These are phyloP conservation scores for Capsicum pubescens DNA, from an alignment of 257 asterid species.

Conservation along the genomic window DNA sequence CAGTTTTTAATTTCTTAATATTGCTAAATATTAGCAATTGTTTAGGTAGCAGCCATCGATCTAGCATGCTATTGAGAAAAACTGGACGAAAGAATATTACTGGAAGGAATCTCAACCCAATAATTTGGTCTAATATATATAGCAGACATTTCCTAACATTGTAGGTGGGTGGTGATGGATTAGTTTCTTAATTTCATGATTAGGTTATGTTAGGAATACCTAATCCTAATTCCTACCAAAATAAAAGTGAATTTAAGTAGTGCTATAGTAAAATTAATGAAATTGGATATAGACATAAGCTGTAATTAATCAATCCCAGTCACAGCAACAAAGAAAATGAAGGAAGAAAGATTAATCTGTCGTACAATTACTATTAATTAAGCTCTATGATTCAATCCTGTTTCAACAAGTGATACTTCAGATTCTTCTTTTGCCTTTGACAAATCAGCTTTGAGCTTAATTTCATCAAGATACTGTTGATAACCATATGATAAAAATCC, in stretches of 20 bases:
- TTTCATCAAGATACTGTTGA: slow-evolving; percentile 70
- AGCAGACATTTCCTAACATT: neutral
- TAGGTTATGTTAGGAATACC: neutral
- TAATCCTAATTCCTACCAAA: too few relatives aligned
- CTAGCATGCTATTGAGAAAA: too few relatives aligned
- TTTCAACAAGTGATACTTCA: slow-evolving; percentile 25
- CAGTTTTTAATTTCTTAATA: too few relatives aligned
- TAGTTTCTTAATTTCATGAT: neutral
- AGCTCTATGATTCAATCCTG: neutral
- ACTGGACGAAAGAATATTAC: too few relatives aligned
- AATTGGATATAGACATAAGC: neutral
- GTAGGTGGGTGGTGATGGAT: neutral
- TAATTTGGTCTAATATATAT: too few relatives aligned
- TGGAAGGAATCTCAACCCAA: too few relatives aligned
- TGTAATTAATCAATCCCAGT: neutral
- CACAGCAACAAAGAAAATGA: too few relatives aligned
- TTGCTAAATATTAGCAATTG: too few relatives aligned
- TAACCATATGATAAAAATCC: slow-evolving; percentile 71
- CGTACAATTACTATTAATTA: neutral
- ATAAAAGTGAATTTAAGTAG: too few relatives aligned
- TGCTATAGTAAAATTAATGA: too few relatives aligned
- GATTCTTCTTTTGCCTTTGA: neutral
- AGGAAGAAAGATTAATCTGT: neutral
- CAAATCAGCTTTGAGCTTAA: slow-evolving; percentile 38
- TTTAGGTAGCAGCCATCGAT: too few relatives aligned